These are phyloP conservation scores for Xylariaceae sp. DNA, from an alignment of 2,329 filamentous ascomycete species.

Conservation along the genomic window DNA sequence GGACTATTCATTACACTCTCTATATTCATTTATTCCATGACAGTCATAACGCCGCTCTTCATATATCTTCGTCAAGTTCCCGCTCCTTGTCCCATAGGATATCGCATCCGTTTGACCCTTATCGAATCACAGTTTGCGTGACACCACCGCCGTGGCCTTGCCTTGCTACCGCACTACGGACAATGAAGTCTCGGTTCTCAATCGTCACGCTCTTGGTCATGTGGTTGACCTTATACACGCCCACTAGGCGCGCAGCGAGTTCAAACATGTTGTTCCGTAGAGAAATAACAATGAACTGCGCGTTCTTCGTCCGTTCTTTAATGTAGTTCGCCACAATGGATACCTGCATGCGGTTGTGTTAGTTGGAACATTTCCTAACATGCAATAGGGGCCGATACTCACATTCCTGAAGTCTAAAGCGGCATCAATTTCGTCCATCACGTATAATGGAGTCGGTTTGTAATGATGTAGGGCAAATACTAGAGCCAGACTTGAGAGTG, in stretches of 20 bases:
- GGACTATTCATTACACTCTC: conserved; percentile 1
- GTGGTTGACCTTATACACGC: conserved; percentile 99
- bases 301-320: conserved; percentile 98
- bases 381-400: conserved; percentile 49
- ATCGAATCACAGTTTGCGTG: conserved; percentile 20
- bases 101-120: neutral
- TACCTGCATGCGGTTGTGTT: conserved; percentile 61
- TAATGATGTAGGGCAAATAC: conserved; percentile 99
- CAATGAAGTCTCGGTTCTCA: conserved; percentile 80
- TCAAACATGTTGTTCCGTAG: conserved; percentile 99
- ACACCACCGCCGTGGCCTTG: conserved; percentile 16
- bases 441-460: conserved; percentile 95
- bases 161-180: conserved; percentile 33
- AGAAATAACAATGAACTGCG: conserved; percentile 98
- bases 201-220: conserved; percentile 95
- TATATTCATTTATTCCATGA: neutral
- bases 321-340: conserved; percentile 99
- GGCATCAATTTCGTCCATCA: conserved; percentile 99
- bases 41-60: conserved; percentile 8
- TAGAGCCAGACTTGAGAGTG: conserved; percentile 85
- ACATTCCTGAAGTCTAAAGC: conserved; percentile 98
- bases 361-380: conserved; percentile 21
- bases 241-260: conserved; percentile 90
- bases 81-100: neutral
- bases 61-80: neutral